phyloP scores from a whole-genome alignment of 2,329 filamentous ascomycete species.

The Onygenales sp. region DNA sequence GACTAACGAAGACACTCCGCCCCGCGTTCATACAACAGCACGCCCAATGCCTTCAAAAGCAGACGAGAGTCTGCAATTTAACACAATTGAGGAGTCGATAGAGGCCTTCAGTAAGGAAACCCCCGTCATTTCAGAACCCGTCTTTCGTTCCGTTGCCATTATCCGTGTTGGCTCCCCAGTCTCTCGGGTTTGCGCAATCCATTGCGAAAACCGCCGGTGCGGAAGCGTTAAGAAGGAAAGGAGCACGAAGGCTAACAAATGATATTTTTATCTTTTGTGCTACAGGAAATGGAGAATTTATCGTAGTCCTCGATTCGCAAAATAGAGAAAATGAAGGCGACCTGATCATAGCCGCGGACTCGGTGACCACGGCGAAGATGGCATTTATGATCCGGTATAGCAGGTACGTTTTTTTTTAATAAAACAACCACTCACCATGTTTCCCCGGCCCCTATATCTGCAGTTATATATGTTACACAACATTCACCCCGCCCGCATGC shows the following conservation, averaged over 20 bases:
- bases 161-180: neutral
- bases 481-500: neutral
- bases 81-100: constrained; percentile 34
- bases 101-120: constrained; percentile 30
- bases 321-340: constrained; percentile 97
- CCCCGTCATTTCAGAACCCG: no score
- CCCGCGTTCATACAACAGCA: neutral
- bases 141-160: neutral
- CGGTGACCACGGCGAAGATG: constrained; percentile 81
- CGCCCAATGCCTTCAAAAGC: constrained; percentile 25
- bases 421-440: no score
- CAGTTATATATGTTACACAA: neutral
- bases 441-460: neutral
- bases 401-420: constrained; percentile 31
- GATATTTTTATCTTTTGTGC: constrained; percentile 2
- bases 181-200: neutral
- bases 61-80: constrained; percentile 26
- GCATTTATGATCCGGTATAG: constrained; percentile 91
- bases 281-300: constrained; percentile 72
- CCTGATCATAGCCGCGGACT: constrained; percentile 83
- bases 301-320: constrained; percentile 88
- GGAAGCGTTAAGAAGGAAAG: neutral
- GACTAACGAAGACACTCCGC: neutral
- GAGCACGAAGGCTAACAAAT: constrained; percentile 10
- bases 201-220: neutral